Evolutionary conservation across 805 yeast genomes (phyloP), one percentile per base, ranked within the genome.

Genomic region (Blastobotrys chiropterorum): DNA sequence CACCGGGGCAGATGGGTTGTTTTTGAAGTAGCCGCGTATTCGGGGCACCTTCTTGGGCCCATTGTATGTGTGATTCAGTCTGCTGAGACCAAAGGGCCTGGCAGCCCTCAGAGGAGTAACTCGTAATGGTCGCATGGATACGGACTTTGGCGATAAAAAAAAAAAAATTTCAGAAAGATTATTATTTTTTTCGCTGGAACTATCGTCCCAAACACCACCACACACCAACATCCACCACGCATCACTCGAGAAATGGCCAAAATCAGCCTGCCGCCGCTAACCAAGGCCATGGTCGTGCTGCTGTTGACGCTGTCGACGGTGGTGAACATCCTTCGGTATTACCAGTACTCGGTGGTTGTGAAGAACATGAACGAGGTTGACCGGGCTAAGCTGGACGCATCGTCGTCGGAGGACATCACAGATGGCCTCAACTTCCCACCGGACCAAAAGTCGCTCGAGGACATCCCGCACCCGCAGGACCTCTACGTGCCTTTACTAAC

Each of bases 401-500:
- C 52, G 34, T 11, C 19, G 31, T 46, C 47, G 11, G 40, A 38
- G 21, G 55, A 46, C 20, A 48, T 51, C 16, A 22, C 17, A 1
- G 48, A 44, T 3, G 57, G 57, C 5, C 48, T 41, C 38, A 48
- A 48, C 17, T 54, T 47, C 44, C 57, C 55, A 1, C 50, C 51
- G 38, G 52, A 19, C 7, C 62, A 47, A 7, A 51, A 39, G 11
- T 31, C 42, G n/a, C 34, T 21, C 20, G 39, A 39, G 7, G 55
- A 44, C 40, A 26, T 57, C 1, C 77, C 79, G 1, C 72, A 70
- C 50, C 77, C 80, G 0, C 72, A 71, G 51, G 75, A 73, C 46
- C 61, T 76, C 38, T 76, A 68, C 53, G 81, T 78, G 3, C 80
- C 81, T 3, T 62, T 75, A 40, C 62, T 78, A n/a, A 74, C 80